A percentile compares a stretch with the other conserved stretches of the same genome.
These are phyloP conservation scores for Trametes villosa DNA, from an alignment of 768 basidiomycete genomes.

Conservation along the genomic window DNA sequence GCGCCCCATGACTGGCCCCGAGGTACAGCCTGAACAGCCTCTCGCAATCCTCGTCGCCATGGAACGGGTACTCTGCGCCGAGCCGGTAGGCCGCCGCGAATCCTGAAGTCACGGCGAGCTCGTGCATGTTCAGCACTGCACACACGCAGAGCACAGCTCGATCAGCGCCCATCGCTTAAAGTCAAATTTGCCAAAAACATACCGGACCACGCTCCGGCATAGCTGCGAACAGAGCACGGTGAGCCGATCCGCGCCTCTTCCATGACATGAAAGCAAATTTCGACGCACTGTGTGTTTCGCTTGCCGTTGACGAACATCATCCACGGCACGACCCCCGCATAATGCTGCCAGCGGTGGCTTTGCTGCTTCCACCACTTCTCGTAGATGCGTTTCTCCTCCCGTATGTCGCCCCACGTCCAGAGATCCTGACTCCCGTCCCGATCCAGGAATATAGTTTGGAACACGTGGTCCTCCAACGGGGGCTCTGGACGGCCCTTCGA, in stretches of 20 bases:
- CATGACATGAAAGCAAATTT: not conserved
- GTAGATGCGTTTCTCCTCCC: constrained; percentile 41
- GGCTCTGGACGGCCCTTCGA: constrained; percentile 29
- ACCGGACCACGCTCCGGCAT: constrained; percentile 40
- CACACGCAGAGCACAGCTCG: not conserved
- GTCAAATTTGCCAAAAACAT: not conserved
- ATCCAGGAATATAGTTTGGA: constrained; percentile 55
- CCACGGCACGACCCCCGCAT: constrained; percentile 42
- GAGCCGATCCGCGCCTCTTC: not conserved
- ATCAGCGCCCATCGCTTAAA: not conserved
- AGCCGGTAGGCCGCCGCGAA: constrained; percentile 45
- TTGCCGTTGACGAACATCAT: constrained; percentile 45
- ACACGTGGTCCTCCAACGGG: constrained; percentile 48
- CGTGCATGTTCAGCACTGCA: constrained; percentile 41
- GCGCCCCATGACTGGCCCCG: constrained; percentile 31
- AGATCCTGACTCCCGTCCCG: constrained; percentile 42
- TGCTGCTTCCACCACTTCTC: constrained; percentile 61
- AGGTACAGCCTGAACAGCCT: constrained; percentile 37
- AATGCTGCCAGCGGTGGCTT: constrained; percentile 54
- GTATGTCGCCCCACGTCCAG: constrained; percentile 49
- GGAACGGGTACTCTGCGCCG: constrained; percentile 37
- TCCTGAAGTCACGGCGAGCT: constrained; percentile 44
- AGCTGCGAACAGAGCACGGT: constrained; percentile 20
- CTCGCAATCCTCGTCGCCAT: constrained; percentile 36
- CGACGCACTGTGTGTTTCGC: constrained; percentile 37